These are phyloP conservation scores for Ochetophila trinervis DNA, from an alignment of 306 rosid genomes.

Conservation along the genomic window DNA sequence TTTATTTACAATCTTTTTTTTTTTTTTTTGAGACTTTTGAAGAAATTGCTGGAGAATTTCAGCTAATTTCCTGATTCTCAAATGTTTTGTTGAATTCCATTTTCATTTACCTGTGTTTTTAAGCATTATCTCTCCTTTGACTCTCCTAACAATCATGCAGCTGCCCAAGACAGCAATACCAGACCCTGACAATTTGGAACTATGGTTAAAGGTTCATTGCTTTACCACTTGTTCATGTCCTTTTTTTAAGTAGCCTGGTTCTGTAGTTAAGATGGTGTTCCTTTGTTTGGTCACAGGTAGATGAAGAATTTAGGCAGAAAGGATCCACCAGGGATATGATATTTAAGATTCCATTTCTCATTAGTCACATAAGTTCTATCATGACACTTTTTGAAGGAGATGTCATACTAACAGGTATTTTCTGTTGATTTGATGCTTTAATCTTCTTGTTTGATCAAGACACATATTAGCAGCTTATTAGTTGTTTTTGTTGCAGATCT, in stretches of 20 bases:
- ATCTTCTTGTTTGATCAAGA: not conserved
- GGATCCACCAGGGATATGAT: slow-evolving; percentile 97
- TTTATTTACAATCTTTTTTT: not conserved
- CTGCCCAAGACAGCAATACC: slow-evolving; percentile 63
- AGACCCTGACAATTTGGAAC: slow-evolving; percentile 76
- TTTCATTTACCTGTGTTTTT: slow-evolving; percentile 4
- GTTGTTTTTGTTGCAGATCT: too few species aligned
- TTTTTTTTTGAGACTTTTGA: not conserved
- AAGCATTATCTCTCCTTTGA: slow-evolving; percentile 12
- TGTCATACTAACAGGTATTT: slow-evolving; percentile 83
- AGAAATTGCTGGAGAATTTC: not conserved
- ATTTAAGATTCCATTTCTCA: slow-evolving; percentile 83
- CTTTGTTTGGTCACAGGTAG: slow-evolving; percentile 53
- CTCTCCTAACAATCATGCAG: slow-evolving; percentile 42
- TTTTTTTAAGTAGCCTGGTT: slow-evolving; percentile 1
- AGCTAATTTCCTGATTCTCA: slow-evolving; percentile 3
- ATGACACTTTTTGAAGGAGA: slow-evolving; percentile 95
- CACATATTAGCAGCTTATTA: too few species aligned
- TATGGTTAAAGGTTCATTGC: slow-evolving; percentile 79
- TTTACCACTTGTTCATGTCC: not conserved
- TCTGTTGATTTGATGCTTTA: not conserved
- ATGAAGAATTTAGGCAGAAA: slow-evolving; percentile 78
- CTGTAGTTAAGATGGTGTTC: slow-evolving; percentile 16
- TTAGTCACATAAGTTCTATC: slow-evolving; percentile 81
- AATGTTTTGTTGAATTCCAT: slow-evolving; percentile 9